Evolutionary conservation across 768 basidiomycete species (phyloP).

Genomic region (Suillus cothurnatus): DNA sequence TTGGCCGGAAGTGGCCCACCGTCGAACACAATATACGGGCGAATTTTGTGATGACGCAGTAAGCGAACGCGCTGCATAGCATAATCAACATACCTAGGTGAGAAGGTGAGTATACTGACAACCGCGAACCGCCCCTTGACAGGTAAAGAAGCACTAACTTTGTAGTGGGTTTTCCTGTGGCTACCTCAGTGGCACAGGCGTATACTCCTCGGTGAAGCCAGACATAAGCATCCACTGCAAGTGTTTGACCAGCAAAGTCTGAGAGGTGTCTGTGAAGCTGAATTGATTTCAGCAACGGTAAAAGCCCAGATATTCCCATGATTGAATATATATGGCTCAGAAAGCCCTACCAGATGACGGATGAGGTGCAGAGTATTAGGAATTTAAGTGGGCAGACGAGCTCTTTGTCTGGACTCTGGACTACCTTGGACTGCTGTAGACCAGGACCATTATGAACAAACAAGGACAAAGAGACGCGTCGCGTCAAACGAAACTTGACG

Average conservation of each 20-base stretch:
- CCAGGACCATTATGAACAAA: constrained; percentile 20
- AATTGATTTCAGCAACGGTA: constrained; percentile 90
- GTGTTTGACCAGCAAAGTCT: constrained; percentile 79
- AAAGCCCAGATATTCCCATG: constrained; percentile 93
- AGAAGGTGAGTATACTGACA: neutral
- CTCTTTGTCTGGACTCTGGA: constrained; percentile 10
- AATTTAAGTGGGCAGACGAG: constrained; percentile 8
- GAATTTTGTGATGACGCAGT: constrained; percentile 79
- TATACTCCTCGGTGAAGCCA: constrained; percentile 91
- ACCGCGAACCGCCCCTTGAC: neutral
- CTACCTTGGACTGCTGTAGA: neutral
- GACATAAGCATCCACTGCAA: constrained; percentile 95
- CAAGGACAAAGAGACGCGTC: constrained; percentile 34
- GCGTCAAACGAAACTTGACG: constrained; percentile 21
- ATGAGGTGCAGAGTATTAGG: neutral
- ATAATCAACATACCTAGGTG: constrained; percentile 88
- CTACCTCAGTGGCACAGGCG: constrained; percentile 88
- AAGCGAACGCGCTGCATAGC: constrained; percentile 91
- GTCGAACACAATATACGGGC: constrained; percentile 94
- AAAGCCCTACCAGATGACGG: neutral
- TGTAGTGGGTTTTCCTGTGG: constrained; percentile 77
- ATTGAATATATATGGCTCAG: neutral
- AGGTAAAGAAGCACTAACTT: constrained; percentile 56
- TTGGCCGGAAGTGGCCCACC: constrained; percentile 96
- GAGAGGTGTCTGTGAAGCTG: constrained; percentile 77